phyloP scores from a whole-genome alignment of 164 flowering plant genomes.

The Umbellularia californica region DNA sequence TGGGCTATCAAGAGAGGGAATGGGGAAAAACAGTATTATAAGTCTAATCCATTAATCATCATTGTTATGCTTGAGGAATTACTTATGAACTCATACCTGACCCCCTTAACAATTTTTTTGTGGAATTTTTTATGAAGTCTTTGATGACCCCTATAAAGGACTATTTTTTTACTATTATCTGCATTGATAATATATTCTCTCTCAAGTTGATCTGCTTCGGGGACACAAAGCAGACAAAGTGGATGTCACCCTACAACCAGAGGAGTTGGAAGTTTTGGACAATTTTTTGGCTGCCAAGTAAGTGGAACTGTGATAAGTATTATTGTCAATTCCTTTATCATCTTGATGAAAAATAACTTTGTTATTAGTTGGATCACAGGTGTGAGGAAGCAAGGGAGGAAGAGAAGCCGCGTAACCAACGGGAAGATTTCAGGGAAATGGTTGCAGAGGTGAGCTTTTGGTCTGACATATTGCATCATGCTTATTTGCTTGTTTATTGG shows the following conservation, averaged over 20 bases:
- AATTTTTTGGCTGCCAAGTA: conserved; percentile 92
- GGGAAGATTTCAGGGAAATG: conserved; percentile 99
- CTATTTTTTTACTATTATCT: background rate
- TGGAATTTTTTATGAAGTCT: background rate
- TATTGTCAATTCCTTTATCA: background rate
- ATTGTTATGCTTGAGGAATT: background rate
- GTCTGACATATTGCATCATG: background rate
- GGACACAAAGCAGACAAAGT: conserved; percentile 92
- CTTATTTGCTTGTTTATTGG: conserved; percentile 1
- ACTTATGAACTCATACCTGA: background rate
- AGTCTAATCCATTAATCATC: background rate
- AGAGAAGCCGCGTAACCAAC: conserved; percentile 78
- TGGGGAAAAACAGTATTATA: too few species aligned
- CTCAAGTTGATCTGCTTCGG: conserved; percentile 94
- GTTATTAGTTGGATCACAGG: conserved; percentile 28
- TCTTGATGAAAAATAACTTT: background rate
- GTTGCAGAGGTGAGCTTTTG: conserved; percentile 77
- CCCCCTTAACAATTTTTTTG: background rate
- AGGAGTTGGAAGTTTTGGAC: conserved; percentile 82
- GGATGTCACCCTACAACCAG: conserved; percentile 89
- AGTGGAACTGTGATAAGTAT: conserved; percentile 13
- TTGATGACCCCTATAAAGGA: background rate
- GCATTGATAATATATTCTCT: background rate
- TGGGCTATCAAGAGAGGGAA: too few species aligned
- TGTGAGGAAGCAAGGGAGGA: conserved; percentile 98